Percentiles rank a stretch among this genome's conserved stretches.
phyloP scores from a whole-genome alignment of 495 filamentous ascomycete species.

The Aspergillus hancockii region DNA sequence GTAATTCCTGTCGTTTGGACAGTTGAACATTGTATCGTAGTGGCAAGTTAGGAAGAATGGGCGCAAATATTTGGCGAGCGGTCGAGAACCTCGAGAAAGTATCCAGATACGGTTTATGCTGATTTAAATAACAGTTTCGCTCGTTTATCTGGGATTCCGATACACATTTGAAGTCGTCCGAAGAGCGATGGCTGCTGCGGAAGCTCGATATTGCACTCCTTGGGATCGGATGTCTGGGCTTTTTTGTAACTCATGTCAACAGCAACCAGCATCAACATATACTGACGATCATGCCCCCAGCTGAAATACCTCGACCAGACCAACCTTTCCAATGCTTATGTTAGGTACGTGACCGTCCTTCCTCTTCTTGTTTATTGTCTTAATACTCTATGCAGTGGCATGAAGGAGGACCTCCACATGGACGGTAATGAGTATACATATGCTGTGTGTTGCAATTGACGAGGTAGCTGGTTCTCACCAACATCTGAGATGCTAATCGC shows the following conservation, averaged over 20 bases:
- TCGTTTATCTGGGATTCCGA: conserved; percentile 28
- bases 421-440: conserved; percentile 35
- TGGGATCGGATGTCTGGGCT: conserved; percentile 35
- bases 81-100: neutral
- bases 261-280: neutral
- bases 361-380: too few species aligned
- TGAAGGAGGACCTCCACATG: conserved; percentile 25
- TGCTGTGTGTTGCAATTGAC: too few species aligned
- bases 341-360: conserved; percentile 1
- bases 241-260: conserved; percentile 27
- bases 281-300: neutral
- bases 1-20: too few species aligned
- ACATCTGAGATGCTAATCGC: too few species aligned
- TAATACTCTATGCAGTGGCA: conserved; percentile 4
- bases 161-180: conserved; percentile 21
- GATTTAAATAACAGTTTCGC: conserved; percentile 2
- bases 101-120: neutral
- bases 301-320: conserved; percentile 30
- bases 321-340: conserved; percentile 34
- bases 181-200: conserved; percentile 32
- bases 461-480: too few species aligned
- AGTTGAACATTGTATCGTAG: neutral
- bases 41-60: neutral
- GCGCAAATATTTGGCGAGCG: neutral
- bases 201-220: conserved; percentile 40